Percentiles rank a stretch among this genome's conserved stretches.
phyloP scores from a whole-genome alignment of 2,329 filamentous ascomycete genomes.

The Aspergillus sergii region DNA sequence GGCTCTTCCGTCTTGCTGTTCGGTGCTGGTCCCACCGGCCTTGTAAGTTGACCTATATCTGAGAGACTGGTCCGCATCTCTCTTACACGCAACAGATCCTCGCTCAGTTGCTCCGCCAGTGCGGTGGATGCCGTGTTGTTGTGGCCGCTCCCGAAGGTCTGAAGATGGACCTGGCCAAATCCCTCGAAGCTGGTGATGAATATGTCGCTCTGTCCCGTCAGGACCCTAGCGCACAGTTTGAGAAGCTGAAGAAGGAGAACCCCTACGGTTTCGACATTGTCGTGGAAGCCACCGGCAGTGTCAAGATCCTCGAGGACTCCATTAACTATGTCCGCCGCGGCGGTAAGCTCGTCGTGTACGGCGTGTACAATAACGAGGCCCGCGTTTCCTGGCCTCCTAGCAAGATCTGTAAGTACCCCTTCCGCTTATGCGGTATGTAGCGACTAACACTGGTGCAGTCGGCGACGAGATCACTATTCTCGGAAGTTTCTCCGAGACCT shows the following conservation, averaged over 20 bases:
- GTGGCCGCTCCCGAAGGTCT: slow-evolving; percentile 69
- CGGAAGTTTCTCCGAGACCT: slow-evolving; percentile 72
- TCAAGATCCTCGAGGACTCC: slow-evolving; percentile 69
- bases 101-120: slow-evolving; percentile 64
- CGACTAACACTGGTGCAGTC: slow-evolving; percentile 25
- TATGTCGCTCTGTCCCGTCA: slow-evolving; percentile 51
- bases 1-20: slow-evolving; percentile 69
- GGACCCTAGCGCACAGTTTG: slow-evolving; percentile 62
- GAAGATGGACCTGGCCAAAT: slow-evolving; percentile 69
- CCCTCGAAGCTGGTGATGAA: slow-evolving; percentile 50
- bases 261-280: slow-evolving; percentile 75
- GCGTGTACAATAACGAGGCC: slow-evolving; percentile 66
- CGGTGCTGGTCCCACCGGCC: slow-evolving; percentile 68
- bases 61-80: neutral
- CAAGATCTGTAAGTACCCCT: slow-evolving; percentile 63
- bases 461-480: slow-evolving; percentile 71
- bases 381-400: slow-evolving; percentile 69
- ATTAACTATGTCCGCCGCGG: slow-evolving; percentile 73
- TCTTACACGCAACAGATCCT: slow-evolving; percentile 41
- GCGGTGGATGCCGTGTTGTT: slow-evolving; percentile 70
- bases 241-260: slow-evolving; percentile 64
- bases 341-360: slow-evolving; percentile 72
- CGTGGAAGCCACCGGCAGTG: slow-evolving; percentile 69
- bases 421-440: neutral
- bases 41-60: slow-evolving; percentile 52